Conservation (phyloP, 768 basidiomycete species). For the Suillus fuscotomentosus region DNA sequence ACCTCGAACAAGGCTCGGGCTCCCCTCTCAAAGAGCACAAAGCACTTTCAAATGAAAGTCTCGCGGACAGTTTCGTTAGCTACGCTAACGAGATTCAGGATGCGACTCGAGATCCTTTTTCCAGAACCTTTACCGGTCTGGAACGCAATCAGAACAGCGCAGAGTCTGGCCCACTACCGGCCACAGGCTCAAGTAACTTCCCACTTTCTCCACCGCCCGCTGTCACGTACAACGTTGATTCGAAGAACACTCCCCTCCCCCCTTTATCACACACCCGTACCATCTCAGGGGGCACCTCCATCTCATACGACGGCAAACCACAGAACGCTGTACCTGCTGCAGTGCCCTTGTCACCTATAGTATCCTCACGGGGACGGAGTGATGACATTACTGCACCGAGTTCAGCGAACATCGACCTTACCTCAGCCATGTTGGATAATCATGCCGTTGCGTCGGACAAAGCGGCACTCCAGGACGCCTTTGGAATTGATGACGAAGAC, state of each 20-base stretch:
- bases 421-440: neutral
- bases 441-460: neutral
- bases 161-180: neutral
- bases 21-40: slow-evolving; percentile 5
- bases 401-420: neutral
- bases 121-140: neutral
- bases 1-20: slow-evolving; percentile 5
- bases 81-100: neutral
- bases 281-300: neutral
- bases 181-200: neutral
- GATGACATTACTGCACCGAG: neutral
- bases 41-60: neutral
- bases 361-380: neutral
- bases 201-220: neutral
- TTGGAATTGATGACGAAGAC: slow-evolving; percentile 9
- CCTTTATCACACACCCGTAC: slow-evolving; percentile 12
- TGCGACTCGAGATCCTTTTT: neutral
- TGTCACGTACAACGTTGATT: neutral
- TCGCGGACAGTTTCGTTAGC: neutral
- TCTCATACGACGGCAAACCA: slow-evolving; percentile 1
- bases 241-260: slow-evolving; percentile 2
- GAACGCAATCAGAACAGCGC: too few relatives aligned
- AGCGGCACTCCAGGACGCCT: slow-evolving; percentile 5
- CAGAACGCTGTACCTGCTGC: slow-evolving; percentile 6
- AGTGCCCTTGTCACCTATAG: neutral